Conservation (phyloP, 202 grass and related monocot species). For the Musa balbisiana region DNA sequence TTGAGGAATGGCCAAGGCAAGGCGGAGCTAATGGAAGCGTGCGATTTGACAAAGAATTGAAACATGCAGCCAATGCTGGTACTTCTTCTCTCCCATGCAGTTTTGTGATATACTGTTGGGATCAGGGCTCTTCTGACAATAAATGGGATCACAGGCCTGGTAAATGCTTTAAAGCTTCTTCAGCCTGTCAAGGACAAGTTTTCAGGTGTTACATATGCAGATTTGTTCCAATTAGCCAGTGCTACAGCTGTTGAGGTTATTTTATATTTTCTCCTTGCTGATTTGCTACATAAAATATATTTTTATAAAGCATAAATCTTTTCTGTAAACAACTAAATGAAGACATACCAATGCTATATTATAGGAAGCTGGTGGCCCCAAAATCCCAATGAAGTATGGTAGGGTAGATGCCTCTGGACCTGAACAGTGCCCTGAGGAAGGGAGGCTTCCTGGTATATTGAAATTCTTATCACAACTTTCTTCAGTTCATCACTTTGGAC, state of each 20-base stretch:
- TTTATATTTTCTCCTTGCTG: not conserved
- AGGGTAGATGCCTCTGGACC: slow-evolving; percentile 77
- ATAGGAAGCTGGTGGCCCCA: slow-evolving; percentile 84
- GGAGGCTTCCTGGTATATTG: slow-evolving; percentile 82
- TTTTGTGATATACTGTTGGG: no score
- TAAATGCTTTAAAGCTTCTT: slow-evolving; percentile 91
- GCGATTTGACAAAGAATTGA: slow-evolving; percentile 81
- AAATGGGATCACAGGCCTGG: slow-evolving; percentile 41
- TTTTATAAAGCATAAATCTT: not conserved
- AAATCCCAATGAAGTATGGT: slow-evolving; percentile 84
- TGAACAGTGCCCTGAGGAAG: slow-evolving; percentile 82
- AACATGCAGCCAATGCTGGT: slow-evolving; percentile 98
- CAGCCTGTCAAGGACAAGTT: slow-evolving; percentile 86
- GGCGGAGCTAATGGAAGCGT: slow-evolving; percentile 94
- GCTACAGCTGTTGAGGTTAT: slow-evolving; percentile 94
- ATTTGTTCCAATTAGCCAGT: slow-evolving; percentile 95
- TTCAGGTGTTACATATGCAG: slow-evolving; percentile 53
- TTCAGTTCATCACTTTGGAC: not conserved
- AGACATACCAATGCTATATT: slow-evolving; percentile 20
- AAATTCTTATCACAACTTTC: not conserved
- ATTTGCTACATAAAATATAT: slow-evolving; percentile 2
- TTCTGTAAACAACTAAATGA: slow-evolving; percentile 18
- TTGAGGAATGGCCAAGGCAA: slow-evolving; percentile 71
- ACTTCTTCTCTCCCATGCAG: not conserved
- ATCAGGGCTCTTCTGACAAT: not conserved